phyloP scores from a whole-genome alignment of 2,329 filamentous ascomycete species.

The Parastagonospora nodorum region DNA sequence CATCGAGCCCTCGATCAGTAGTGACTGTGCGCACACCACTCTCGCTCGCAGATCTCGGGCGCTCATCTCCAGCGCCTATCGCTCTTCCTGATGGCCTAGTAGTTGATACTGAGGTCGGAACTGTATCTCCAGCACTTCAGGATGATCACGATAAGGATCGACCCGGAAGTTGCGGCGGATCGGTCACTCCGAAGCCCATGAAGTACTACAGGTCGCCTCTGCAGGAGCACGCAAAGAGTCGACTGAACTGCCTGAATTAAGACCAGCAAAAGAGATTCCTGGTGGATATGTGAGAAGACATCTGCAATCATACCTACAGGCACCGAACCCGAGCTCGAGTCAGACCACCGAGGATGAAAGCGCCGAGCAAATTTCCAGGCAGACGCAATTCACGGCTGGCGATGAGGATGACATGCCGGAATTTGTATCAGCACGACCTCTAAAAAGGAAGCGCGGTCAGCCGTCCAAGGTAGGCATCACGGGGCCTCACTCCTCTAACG shows the following conservation, averaged over 20 bases:
- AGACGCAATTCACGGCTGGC: slow-evolving; percentile 6
- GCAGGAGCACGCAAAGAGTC: background rate
- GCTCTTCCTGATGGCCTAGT: slow-evolving; percentile 5
- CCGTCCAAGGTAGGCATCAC: slow-evolving; percentile 21
- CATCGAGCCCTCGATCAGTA: slow-evolving; percentile 29
- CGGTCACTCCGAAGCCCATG: slow-evolving; percentile 11
- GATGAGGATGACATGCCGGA: slow-evolving; percentile 49
- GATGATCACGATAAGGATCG: background rate
- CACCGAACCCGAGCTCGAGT: slow-evolving; percentile 45
- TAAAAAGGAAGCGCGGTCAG: slow-evolving; percentile 50
- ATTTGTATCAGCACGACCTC: slow-evolving; percentile 48
- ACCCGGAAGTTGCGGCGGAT: background rate
- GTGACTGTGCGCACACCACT: slow-evolving; percentile 20
- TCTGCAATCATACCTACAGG: slow-evolving; percentile 1
- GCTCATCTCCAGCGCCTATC: slow-evolving; percentile 25
- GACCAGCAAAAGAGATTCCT: background rate
- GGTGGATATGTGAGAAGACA: background rate
- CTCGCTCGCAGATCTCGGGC: slow-evolving; percentile 11
- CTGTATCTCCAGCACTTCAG: background rate
- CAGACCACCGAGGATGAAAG: slow-evolving; percentile 51
- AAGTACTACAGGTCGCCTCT: background rate
- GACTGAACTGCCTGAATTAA: background rate
- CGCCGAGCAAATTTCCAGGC: slow-evolving; percentile 16
- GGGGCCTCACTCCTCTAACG: slow-evolving; percentile 30
- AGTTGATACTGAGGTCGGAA: background rate